phyloP scores from a whole-genome alignment of 352 stramenopile species.

The Phytophthora capsici region DNA sequence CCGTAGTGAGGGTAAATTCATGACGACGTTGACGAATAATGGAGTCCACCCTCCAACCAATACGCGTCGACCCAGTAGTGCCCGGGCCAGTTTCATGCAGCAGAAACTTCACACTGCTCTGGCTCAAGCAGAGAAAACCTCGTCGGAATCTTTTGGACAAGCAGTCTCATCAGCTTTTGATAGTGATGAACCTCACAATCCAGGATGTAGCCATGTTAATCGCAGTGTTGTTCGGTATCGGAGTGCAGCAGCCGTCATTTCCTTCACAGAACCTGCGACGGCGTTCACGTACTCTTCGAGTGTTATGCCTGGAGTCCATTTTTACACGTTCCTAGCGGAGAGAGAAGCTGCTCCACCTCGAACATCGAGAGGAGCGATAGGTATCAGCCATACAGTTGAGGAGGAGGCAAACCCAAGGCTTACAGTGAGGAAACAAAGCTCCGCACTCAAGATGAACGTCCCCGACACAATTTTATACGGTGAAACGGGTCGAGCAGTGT shows the following conservation, averaged over 20 bases:
- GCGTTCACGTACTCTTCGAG: constrained; percentile 63
- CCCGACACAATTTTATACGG: constrained; percentile 86
- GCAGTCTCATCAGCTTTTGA: not conserved
- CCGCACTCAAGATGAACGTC: constrained; percentile 64
- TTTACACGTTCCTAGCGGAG: constrained; percentile 76
- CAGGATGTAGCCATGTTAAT: constrained; percentile 12
- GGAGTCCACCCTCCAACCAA: constrained; percentile 16
- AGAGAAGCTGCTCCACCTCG: constrained; percentile 42
- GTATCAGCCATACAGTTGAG: not conserved
- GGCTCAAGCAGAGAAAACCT: constrained; percentile 53
- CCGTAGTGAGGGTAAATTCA: constrained; percentile 27
- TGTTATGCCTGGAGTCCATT: constrained; percentile 83
- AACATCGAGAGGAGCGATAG: not conserved
- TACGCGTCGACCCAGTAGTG: constrained; percentile 10
- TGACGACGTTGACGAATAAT: constrained; percentile 39
- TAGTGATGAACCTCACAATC: constrained; percentile 19
- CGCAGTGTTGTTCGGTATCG: constrained; percentile 54
- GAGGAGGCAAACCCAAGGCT: constrained; percentile 10
- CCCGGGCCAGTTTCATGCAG: constrained; percentile 57
- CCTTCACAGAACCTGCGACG: constrained; percentile 57
- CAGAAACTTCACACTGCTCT: constrained; percentile 74
- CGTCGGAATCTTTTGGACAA: constrained; percentile 35
- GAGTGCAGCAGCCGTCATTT: constrained; percentile 58
- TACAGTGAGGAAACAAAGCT: constrained; percentile 17
- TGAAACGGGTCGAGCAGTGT: constrained; percentile 70